Base-by-base conservation (phyloP, 2,329 filamentous ascomycete species). In the Cladosporium sp. region DNA sequence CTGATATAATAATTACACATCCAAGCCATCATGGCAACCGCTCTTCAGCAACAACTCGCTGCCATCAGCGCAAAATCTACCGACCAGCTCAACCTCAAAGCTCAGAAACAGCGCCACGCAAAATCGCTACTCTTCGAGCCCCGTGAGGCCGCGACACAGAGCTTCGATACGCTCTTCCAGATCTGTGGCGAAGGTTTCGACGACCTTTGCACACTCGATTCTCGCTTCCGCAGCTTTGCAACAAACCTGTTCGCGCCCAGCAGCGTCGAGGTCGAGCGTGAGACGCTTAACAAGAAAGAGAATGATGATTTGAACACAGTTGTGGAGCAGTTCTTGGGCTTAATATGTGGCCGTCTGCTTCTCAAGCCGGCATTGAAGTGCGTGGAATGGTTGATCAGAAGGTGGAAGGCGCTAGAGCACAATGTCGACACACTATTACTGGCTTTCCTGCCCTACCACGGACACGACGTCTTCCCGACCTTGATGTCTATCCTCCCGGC, bases 81-180 rank as follows among this genome's bases (percentile, higher is more conserved):
- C 72, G 90, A 93, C 76, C 90, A 94, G 71, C 87, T 98, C 74
- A 92, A 98, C 77, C 85, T 97, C 72, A 97, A 96, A 80, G 92
- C 93, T 74, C 93, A 97, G 81, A 94, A 93, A 79, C 88, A 91
- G 67, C 88, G 92, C 68, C 95, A 99, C 80, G 92, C 92, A 70
- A 94, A 97, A 79, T 99, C 95, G 62, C 82, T 99, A 67, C 91
- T 99, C 66, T 99, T 96, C 82, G 93, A 97, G 72, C 86, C 91
- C 67, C 88, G 89, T 75, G 85, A 94, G 71, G 95, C 95, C 59
- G 89, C 91, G 6, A 89, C 88, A 18, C 95, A 99, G 81, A 95
- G 89, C 74, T 97, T 94, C 78, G 91, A 97, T 75, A 91, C 89
- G 5, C 85, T 99, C 66, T 98, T 91, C 77, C 87, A 90, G 65